Base-by-base conservation (phyloP, 352 stramenopile genomes). In the Peronospora farinosa region DNA sequence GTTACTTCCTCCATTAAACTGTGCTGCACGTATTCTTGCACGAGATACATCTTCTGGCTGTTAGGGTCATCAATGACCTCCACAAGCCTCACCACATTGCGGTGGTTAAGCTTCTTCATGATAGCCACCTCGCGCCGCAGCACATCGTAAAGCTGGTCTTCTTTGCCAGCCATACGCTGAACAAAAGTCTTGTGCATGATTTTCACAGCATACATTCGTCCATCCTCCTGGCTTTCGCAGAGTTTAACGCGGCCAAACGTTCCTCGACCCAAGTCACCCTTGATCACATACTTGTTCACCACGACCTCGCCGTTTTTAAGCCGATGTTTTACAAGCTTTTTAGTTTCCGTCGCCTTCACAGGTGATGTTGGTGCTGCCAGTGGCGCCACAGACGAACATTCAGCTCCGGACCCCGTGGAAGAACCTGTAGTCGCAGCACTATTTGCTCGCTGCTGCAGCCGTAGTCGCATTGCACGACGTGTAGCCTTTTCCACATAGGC, bases 21-120 rank as follows among this genome's bases (percentile, higher is more conserved):
- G 55, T 89, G 84, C 59, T 96, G 84, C 31, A 95, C 84, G 63
- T 97, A 97, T 60, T 98, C 92, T 46, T 97, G 80, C 27, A 98
- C 90, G 0, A 98, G 70, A 57, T 97, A 97, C 65, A 97, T 91
- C 54, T 97, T 96, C 61, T 97, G 88, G 19, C 86, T 90, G 19
- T 83, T 88, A 5, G 86, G 87, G 42, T 97, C 90, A 51, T 97
- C 92, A 41, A 98, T 97, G 13, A 97, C 90, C 58, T 97, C 93
- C 23, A 96, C 88, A 12, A 98, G 76, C 41, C 89, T 75, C 40
- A 98, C 83, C 16, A 98, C 87, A 63, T 98, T 96, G 21, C 70
- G 79, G 63, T 98, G 92, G 51, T 83, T 88, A 2, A 98, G 71
- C 51, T 96, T 96, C 67, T 97, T 97, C 93, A 98, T 98, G 53